Base-by-base conservation (phyloP, 306 rosid species). In the Echinosophora koreensis region DNA sequence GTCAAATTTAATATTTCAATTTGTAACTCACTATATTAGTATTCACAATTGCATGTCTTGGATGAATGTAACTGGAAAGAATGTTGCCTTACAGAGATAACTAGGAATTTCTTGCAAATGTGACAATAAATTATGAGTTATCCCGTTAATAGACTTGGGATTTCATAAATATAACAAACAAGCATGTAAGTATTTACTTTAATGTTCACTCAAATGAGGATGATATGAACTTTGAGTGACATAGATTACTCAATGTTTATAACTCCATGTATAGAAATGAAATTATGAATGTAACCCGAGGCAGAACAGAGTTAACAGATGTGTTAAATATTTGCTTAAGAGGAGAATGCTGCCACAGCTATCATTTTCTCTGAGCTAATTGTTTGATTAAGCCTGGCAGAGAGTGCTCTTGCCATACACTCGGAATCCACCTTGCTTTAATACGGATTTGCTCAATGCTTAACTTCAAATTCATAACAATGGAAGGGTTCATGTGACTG, bases 401-500 rank as follows among this genome's bases (percentile, higher is more conserved):
- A 63, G 84, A 66, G 9, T 74, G 84, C 22, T 88, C 93, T 64
- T 81, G 75, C 84, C 74, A 85, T 47, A 70, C 74, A 57, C 73
- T 69, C 37, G 85, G 71, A 47, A 69, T 73, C 97, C 94, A 91
- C 83, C 88, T 91, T 1, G 88, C 91, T 80, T 87, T 87, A 85
- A 81, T 85, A n/a, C 90, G 83, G 81, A 84, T 79, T 71, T 77
- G 74, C 74, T 87, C 97, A 12, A 87, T 74, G 86, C 88, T 78
- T 51, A 55, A 61, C 82, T 83, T 77, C 86, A 87, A 52, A 79
- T 78, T 84, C 92, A 77, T 80, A 57, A 85, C 59, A 67, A 91
- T 69, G 46, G 83, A 61, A 80, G 79, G 79, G 59, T 79, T 66
- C 73, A n/a, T 50, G 7, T 67, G 80, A 37, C 59, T 81, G 13